Percentiles rank a stretch among this genome's conserved stretches.
These are phyloP conservation scores for Grosmannia huntii DNA, from an alignment of 2,329 filamentous ascomycete genomes.

Conservation along the genomic window DNA sequence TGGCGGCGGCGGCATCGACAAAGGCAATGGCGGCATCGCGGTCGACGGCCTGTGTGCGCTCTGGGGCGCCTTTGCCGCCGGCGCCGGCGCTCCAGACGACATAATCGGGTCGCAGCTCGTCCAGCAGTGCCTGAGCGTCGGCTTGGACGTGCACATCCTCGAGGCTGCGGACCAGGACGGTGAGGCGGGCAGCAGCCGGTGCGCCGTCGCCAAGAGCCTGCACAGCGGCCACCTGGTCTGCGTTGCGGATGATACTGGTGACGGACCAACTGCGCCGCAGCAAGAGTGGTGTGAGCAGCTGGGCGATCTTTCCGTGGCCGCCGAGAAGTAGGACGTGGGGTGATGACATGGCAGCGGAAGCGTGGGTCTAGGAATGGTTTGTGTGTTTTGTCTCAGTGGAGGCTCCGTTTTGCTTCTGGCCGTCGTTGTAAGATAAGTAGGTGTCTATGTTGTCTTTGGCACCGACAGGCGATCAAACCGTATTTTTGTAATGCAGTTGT, in stretches of 20 bases:
- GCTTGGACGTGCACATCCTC: constrained; percentile 54
- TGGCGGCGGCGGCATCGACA: constrained; percentile 43
- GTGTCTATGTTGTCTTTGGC: too few species aligned
- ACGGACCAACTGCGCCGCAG: constrained; percentile 64
- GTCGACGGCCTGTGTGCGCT: constrained; percentile 34
- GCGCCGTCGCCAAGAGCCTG: constrained; percentile 31
- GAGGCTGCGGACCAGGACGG: constrained; percentile 57
- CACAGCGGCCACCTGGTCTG: constrained; percentile 54
- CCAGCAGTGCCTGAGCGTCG: constrained; percentile 50
- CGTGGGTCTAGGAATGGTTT: too few species aligned
- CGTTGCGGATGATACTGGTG: constrained; percentile 62
- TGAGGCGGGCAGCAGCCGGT: constrained; percentile 43
- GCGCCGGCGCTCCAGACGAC: constrained; percentile 57
- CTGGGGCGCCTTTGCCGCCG: constrained; percentile 44
- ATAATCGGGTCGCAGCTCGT: constrained; percentile 49
- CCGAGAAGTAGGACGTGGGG: constrained; percentile 60
- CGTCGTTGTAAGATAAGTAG: too few species aligned
- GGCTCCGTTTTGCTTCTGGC: too few species aligned
- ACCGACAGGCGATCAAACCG: too few species aligned
- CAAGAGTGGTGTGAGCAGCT: constrained; percentile 63
- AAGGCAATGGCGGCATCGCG: constrained; percentile 51
- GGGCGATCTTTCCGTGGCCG: constrained; percentile 69
- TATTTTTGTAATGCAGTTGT: too few species aligned
- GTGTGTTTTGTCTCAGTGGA: too few species aligned
- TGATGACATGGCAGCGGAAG: neutral